Conservation (phyloP, 192 early-diverging fungal species). For the Backusella tuberculispora region DNA sequence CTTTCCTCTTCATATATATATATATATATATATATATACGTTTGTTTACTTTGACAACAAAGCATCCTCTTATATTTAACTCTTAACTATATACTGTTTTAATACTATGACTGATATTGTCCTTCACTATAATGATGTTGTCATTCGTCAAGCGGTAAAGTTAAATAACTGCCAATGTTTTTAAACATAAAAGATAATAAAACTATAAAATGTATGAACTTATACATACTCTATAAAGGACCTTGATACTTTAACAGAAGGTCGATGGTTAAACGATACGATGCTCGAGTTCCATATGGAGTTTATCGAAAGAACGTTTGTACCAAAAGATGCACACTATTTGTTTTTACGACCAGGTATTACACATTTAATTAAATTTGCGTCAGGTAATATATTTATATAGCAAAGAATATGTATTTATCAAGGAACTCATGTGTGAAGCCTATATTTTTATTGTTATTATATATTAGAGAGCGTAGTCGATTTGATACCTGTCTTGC, state of each 20-base stretch:
- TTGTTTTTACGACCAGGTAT: conserved; percentile 29
- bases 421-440: background rate
- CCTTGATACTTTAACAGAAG: conserved; percentile 7
- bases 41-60: background rate
- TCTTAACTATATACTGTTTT: background rate
- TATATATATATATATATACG: too few species aligned
- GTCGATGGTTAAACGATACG: conserved; percentile 31
- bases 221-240: conserved; percentile 13
- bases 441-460: too few species aligned
- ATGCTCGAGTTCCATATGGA: conserved; percentile 36
- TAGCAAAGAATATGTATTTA: background rate
- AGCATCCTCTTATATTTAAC: background rate
- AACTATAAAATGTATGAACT: background rate
- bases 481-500: conserved; percentile 21
- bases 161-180: background rate
- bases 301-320: conserved; percentile 20
- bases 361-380: conserved; percentile 22
- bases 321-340: background rate
- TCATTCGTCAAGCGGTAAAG: conserved; percentile 22
- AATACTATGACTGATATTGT: background rate
- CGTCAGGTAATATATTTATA: conserved; percentile 3
- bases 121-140: conserved; percentile 31
- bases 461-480: background rate
- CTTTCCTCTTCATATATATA: background rate
- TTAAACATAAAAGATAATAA: background rate